phyloP scores from a whole-genome alignment of 2,329 filamentous ascomycete genomes.

The Teratosphaeria epicoccoides region DNA sequence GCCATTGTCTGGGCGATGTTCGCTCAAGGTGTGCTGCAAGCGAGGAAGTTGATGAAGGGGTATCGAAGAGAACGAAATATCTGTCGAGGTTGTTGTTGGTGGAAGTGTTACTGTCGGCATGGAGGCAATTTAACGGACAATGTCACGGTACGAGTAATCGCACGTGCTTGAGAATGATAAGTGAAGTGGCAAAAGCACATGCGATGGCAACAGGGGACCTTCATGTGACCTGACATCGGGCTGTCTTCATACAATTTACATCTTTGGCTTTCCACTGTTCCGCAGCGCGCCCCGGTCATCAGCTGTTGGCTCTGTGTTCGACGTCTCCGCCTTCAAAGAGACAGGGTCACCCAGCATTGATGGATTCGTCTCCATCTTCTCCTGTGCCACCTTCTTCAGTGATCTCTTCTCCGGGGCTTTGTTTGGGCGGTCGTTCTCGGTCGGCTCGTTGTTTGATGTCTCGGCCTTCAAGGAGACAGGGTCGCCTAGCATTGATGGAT shows the following conservation, averaged over 20 bases:
- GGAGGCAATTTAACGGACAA: neutral
- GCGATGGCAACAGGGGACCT: neutral
- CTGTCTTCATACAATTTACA: slow-evolving; percentile 9
- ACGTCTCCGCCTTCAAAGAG: slow-evolving; percentile 27
- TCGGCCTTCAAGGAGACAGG: slow-evolving; percentile 28
- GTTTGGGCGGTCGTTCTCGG: slow-evolving; percentile 15
- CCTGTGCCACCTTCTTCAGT: slow-evolving; percentile 18
- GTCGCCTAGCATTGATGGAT: slow-evolving; percentile 26
- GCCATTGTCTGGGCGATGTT: neutral
- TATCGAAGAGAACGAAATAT: neutral
- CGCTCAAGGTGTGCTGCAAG: neutral
- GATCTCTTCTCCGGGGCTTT: slow-evolving; percentile 9
- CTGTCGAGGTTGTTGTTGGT: neutral
- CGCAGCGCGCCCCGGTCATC: slow-evolving; percentile 20
- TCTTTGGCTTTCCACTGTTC: slow-evolving; percentile 22
- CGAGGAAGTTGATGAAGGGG: neutral
- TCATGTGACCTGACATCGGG: neutral
- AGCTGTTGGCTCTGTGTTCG: slow-evolving; percentile 17
- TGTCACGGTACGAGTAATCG: neutral
- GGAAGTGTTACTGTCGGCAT: neutral
- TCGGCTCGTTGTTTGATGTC: slow-evolving; percentile 22
- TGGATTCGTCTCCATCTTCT: slow-evolving; percentile 19
- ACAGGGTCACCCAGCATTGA: slow-evolving; percentile 25
- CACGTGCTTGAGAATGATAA: neutral
- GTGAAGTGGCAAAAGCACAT: neutral